These are phyloP conservation scores for Malassezia vespertilionis DNA, from an alignment of 1,284 basidiomycete species.

Conservation along the genomic window DNA sequence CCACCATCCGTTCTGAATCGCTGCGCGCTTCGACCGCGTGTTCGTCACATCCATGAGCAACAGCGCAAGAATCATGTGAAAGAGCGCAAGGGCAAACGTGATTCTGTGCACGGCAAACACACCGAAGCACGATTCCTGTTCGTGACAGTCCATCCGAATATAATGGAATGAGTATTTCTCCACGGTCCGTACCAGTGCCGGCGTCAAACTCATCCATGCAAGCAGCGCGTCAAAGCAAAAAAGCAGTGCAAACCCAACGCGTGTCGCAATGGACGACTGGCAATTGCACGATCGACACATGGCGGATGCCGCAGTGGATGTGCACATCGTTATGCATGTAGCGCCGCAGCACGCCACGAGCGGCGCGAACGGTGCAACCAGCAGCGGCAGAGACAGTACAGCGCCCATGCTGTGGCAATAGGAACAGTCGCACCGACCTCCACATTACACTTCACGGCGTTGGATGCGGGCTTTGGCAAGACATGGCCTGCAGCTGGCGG, in stretches of 20 bases:
- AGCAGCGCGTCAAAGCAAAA: slow-evolving; percentile 91
- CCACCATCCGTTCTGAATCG: slow-evolving; percentile 99
- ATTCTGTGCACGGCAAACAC: slow-evolving; percentile 95
- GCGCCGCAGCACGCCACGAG: slow-evolving; percentile 30
- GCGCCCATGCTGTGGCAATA: slow-evolving; percentile 55
- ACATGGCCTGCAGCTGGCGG: neutral
- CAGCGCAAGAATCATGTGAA: slow-evolving; percentile 71
- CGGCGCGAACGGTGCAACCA: slow-evolving; percentile 56
- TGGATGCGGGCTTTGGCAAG: no score
- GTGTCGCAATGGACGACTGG: slow-evolving; percentile 93
- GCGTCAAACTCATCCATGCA: slow-evolving; percentile 90
- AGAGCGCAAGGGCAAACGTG: slow-evolving; percentile 82
- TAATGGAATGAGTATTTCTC: slow-evolving; percentile 91
- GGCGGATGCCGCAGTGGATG: slow-evolving; percentile 81
- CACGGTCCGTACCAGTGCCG: slow-evolving; percentile 72
- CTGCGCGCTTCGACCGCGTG: slow-evolving; percentile 78
- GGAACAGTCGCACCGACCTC: neutral
- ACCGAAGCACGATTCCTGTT: slow-evolving; percentile 79
- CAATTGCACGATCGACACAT: slow-evolving; percentile 99
- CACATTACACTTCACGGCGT: neutral
- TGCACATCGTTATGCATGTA: slow-evolving; percentile 47
- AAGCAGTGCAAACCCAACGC: slow-evolving; percentile 91
- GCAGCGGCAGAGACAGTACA: slow-evolving; percentile 68
- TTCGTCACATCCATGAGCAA: slow-evolving; percentile 75
- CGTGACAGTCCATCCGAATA: slow-evolving; percentile 91